Evolutionary conservation across 1,139 yeast species (phyloP).

Genomic region (Blastobotrys serpentis): DNA sequence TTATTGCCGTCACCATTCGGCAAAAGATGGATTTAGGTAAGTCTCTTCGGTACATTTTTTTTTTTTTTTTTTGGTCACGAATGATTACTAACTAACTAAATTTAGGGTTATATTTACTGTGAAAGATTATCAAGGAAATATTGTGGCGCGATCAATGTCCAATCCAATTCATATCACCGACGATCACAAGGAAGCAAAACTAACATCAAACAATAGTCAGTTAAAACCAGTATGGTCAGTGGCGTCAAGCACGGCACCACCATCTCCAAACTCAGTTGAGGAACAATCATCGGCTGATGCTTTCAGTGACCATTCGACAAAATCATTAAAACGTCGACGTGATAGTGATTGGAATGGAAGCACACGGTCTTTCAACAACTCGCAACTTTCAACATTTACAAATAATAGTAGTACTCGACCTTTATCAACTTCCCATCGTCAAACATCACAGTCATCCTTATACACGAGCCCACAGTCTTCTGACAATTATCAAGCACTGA

Average conservation of each 20-base stretch:
- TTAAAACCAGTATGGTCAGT: neutral
- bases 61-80: neutral
- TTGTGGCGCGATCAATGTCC: constrained; percentile 72
- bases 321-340: constrained; percentile 29
- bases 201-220: neutral
- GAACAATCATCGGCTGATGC: constrained; percentile 27
- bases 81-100: neutral
- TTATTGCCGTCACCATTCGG: constrained; percentile 92
- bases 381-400: neutral
- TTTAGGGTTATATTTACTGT: constrained; percentile 62
- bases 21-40: constrained; percentile 66
- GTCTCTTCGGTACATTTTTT: neutral
- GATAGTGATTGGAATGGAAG: constrained; percentile 27
- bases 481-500: constrained; percentile 17
- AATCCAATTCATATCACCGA: constrained; percentile 87
- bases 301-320: constrained; percentile 27
- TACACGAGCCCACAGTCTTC: constrained; percentile 23
- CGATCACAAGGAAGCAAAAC: constrained; percentile 62
- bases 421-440: neutral
- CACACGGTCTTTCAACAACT: constrained; percentile 18
- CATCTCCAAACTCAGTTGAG: constrained; percentile 32
- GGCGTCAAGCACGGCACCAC: constrained; percentile 15
- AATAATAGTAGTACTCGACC: constrained; percentile 6
- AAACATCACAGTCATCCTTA: constrained; percentile 2
- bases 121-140: constrained; percentile 55